phyloP scores from a whole-genome alignment of 352 stramenopile genomes.

The Globisporangium viniferum region DNA sequence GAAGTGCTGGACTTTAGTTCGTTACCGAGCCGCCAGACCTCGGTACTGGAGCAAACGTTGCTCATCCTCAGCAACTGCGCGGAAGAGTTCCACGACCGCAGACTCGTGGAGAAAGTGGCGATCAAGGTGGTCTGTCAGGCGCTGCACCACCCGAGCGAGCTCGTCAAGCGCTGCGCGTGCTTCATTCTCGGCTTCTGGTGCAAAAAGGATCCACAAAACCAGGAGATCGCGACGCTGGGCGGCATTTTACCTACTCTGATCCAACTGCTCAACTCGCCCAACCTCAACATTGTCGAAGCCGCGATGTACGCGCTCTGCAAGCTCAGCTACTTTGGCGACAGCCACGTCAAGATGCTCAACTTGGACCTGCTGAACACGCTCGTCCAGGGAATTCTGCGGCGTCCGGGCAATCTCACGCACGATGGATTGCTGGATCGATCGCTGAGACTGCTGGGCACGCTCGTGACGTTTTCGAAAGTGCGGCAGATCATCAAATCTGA shows the following conservation, averaged over 20 bases:
- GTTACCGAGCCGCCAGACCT: constrained; percentile 51
- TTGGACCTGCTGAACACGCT: constrained; percentile 58
- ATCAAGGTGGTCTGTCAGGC: constrained; percentile 59
- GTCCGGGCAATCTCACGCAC: constrained; percentile 35
- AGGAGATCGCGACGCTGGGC: constrained; percentile 43
- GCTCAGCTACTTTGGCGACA: constrained; percentile 57
- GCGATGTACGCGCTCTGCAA: constrained; percentile 64
- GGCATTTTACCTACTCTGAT: constrained; percentile 46
- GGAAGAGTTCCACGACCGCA: constrained; percentile 34
- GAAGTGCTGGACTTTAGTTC: constrained; percentile 52
- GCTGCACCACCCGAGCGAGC: constrained; percentile 56
- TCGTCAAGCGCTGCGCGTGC: constrained; percentile 67
- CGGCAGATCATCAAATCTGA: constrained; percentile 61
- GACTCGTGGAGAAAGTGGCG: constrained; percentile 42
- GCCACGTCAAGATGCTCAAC: constrained; percentile 58
- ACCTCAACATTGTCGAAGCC: constrained; percentile 52
- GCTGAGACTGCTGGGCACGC: constrained; percentile 57
- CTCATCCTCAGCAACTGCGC: constrained; percentile 72
- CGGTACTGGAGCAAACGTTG: constrained; percentile 63
- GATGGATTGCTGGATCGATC: constrained; percentile 56
- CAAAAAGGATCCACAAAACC: constrained; percentile 41
- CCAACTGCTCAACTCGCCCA: constrained; percentile 62
- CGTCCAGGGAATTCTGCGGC: constrained; percentile 44
- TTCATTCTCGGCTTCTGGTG: constrained; percentile 66
- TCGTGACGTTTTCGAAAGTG: constrained; percentile 51